Evolutionary conservation across 106 monocot species (phyloP), one percentile per base, ranked within the genome.

Genomic region (Allium sativum): DNA sequence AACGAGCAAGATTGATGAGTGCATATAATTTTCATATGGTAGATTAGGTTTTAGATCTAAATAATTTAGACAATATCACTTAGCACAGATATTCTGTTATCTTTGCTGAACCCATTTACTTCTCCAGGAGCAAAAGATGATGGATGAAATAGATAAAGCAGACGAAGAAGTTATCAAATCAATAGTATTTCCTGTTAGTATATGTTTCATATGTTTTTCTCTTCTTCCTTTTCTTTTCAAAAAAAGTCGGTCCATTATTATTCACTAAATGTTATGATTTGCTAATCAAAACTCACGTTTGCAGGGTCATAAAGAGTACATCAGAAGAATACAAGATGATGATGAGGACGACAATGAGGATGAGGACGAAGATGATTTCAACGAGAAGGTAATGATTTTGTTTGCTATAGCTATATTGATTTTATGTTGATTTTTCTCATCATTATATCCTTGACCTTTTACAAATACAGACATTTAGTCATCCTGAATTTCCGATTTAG

Each of bases 151-250:
- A 44, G 83, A 83, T 65, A 72, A 74, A 72, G 75, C 73, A 76
- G 95, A 96, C 68, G 87, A 96, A 61, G 75, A 63, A 52, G 67
- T 96, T 10, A 87, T 96, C 17, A 90, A 78, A 72, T 82, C 78
- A 41, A 84, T 90, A 47, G 40, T 72, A 56, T 96, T 87, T 56
- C 83, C 74, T 56, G 94, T 79, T 6, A 70, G 77, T 74, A 19
- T 8, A 20, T 62, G 6, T 44, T 55, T 48, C 13, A 40, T 48
- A 43, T 44, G 53, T 15, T 68, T 12, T 0, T 18, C 65, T 42
- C 19, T 15, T n/a, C 4, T 14, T 62, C 9, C 22, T 10, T 64
- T 21, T 9, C 43, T 21, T 53, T 51, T 52, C 13, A 5, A 40
- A 18, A 58, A 8, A 18, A 65, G 14, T 40, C 20, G 10, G 11